phyloP scores from a whole-genome alignment of 1,284 basidiomycete species.

The Uromyces viciae-fabae region DNA sequence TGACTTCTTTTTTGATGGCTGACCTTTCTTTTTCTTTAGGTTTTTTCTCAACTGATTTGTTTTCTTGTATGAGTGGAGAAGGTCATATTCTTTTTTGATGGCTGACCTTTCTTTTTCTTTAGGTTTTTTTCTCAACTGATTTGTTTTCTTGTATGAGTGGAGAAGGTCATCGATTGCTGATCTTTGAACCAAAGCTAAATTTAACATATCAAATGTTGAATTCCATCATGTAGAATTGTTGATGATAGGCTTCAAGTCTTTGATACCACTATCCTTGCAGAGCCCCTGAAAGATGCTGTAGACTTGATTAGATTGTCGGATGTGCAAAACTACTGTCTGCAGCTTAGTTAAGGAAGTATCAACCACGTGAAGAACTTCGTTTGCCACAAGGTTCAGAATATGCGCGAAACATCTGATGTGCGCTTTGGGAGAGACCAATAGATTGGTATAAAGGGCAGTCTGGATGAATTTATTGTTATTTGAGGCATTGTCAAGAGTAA shows the following conservation, averaged over 20 bases:
- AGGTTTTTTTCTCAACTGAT: neutral
- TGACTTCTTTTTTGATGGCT: neutral
- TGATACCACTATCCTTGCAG: neutral
- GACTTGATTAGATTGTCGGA: neutral
- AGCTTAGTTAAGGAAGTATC: neutral
- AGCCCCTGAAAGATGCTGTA: neutral
- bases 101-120: neutral
- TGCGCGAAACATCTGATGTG: neutral
- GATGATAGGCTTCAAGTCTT: neutral
- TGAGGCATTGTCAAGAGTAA: conserved; percentile 2
- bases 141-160: neutral
- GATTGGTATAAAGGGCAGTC: neutral
- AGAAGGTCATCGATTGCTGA: neutral
- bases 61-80: neutral
- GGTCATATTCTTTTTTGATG: neutral
- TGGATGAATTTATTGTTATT: conserved; percentile 10
- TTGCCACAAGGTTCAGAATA: neutral
- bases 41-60: neutral
- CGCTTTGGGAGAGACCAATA: neutral
- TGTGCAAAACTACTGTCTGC: neutral
- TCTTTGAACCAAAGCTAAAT: neutral
- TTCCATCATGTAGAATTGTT: neutral
- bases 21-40: neutral
- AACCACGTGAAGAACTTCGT: neutral
- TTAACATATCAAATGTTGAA: neutral